Conservation (phyloP, 23 red algal genomes). For the Rhodosorus marinus region DNA sequence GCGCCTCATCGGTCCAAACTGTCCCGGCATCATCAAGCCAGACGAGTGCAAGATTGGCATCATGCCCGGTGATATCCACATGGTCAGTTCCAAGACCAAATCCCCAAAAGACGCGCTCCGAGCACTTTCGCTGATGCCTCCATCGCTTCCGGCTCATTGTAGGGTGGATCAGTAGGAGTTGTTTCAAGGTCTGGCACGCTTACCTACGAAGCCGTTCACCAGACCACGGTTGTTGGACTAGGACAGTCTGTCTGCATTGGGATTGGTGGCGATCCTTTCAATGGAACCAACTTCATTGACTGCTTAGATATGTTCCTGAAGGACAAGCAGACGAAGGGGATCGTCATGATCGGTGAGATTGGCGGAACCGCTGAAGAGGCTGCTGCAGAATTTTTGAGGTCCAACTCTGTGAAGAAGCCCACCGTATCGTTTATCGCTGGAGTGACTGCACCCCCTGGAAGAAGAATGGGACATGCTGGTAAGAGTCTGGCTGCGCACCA, state of each 20-base stretch:
- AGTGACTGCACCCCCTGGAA: slow-evolving; percentile 74
- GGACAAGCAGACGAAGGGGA: slow-evolving; percentile 78
- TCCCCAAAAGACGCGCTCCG: no score
- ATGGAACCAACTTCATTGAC: slow-evolving; percentile 98
- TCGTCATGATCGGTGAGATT: slow-evolving; percentile 99
- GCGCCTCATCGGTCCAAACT: slow-evolving; percentile 95
- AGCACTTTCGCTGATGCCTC: no score
- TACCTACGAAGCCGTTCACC: slow-evolving; percentile 96
- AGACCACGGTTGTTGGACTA: slow-evolving; percentile 64
- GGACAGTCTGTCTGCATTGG: slow-evolving; percentile 82
- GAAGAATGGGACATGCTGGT: slow-evolving; percentile 98
- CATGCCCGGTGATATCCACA: slow-evolving; percentile 79
- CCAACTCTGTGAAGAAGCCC: slow-evolving; percentile 62
- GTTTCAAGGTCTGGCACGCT: slow-evolving; percentile 95
- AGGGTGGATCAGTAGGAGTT: slow-evolving; percentile 70
- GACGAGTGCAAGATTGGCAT: slow-evolving; percentile 92
- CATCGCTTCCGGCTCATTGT: no score
- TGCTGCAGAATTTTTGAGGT: slow-evolving; percentile 54
- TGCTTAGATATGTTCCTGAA: slow-evolving; percentile 81
- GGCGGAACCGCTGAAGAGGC: slow-evolving; percentile 90
- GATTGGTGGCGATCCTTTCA: slow-evolving; percentile 97
- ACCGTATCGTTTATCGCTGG: slow-evolving; percentile 92
- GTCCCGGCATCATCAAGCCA: slow-evolving; percentile 91
- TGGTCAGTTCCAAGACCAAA: no score
- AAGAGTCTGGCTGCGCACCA: no score